These are phyloP conservation scores for Diaporthe caulivora DNA, from an alignment of 2,329 filamentous ascomycete species.

Conservation along the genomic window DNA sequence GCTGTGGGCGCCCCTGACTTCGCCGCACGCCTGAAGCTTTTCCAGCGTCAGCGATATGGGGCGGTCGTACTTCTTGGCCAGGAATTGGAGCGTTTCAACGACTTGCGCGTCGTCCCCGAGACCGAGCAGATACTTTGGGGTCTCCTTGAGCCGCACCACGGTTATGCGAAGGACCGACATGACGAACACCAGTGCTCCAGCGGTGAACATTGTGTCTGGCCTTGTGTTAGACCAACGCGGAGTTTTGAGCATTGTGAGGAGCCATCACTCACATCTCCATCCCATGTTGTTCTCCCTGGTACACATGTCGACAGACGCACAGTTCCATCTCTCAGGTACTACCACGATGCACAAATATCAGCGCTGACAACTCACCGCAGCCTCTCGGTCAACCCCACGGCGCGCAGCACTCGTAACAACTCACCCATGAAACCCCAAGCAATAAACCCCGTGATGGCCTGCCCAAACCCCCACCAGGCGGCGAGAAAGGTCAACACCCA, in stretches of 20 bases:
- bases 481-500: conserved; percentile 76
- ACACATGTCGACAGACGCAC: conserved; percentile 53
- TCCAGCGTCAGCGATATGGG: conserved; percentile 58
- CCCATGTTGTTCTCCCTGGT: conserved; percentile 60
- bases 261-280: conserved; percentile 54
- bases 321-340: conserved; percentile 58
- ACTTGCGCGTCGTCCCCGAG: conserved; percentile 64
- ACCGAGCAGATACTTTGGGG: conserved; percentile 70
- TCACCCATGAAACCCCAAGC: conserved; percentile 63
- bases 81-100: conserved; percentile 54
- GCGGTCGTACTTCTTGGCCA: conserved; percentile 55
- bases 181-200: conserved; percentile 59
- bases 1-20: conserved; percentile 52
- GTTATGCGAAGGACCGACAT: conserved; percentile 67
- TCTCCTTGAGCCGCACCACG: conserved; percentile 68
- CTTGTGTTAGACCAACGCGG: not conserved
- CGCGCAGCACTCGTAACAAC: conserved; percentile 30
- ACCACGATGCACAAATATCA: not conserved
- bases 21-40: conserved; percentile 60
- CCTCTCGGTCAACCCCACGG: not conserved
- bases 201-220: conserved; percentile 57
- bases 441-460: conserved; percentile 60
- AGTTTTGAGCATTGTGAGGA: not conserved
- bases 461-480: conserved; percentile 64
- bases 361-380: not conserved